phyloP scores from a whole-genome alignment of 148 eudicot species.

The Cornus controversa region DNA sequence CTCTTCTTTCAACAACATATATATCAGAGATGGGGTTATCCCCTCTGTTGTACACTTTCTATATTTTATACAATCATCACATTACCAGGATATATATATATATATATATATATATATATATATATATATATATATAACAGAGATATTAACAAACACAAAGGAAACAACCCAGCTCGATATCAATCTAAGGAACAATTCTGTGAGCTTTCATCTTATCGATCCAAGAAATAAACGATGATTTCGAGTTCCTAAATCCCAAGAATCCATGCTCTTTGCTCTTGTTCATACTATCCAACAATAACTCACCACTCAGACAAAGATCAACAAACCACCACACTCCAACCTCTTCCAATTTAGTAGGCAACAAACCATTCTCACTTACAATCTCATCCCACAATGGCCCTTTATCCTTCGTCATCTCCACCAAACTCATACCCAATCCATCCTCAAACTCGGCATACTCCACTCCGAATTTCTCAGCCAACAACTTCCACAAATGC shows the following conservation, averaged over 20 bases:
- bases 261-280: not conserved
- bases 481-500: slow-evolving; percentile 18
- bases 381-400: slow-evolving; percentile 25
- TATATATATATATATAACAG: too few species aligned
- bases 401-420: slow-evolving; percentile 17
- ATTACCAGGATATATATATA: too few species aligned
- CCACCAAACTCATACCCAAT: not conserved
- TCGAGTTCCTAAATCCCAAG: not conserved
- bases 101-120: too few species aligned
- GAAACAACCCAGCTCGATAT: not conserved
- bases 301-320: not conserved
- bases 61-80: too few species aligned
- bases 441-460: slow-evolving; percentile 8
- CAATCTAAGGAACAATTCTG: slow-evolving; percentile 4
- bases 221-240: slow-evolving; percentile 4
- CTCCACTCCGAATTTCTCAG: slow-evolving; percentile 20
- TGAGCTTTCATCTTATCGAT: slow-evolving; percentile 11
- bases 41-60: too few species aligned
- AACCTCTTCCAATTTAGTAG: slow-evolving; percentile 6
- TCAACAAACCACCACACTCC: not conserved
- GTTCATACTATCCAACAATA: not conserved
- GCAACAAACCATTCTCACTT: slow-evolving; percentile 3
- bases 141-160: not conserved
- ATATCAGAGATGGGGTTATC: too few species aligned
- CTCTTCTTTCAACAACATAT: too few species aligned